phyloP scores from a whole-genome alignment of 73 alveolate genomes.

The Uronychia setigera region DNA sequence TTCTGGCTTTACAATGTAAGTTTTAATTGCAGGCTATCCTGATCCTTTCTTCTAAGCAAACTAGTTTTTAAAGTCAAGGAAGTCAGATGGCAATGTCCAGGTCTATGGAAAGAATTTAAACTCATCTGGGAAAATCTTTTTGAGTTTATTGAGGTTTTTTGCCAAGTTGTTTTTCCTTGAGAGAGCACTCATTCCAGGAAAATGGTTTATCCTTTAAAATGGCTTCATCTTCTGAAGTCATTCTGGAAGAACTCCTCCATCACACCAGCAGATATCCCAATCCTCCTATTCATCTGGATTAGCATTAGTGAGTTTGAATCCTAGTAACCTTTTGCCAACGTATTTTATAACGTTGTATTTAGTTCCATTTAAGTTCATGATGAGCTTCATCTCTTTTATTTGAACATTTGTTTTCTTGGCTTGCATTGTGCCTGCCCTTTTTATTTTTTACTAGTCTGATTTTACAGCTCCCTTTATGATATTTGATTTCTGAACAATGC shows the following conservation, averaged over 20 bases:
- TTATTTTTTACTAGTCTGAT: not conserved
- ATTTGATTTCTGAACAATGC: not conserved
- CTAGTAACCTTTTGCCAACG: not conserved
- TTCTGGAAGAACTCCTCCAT: slow-evolving; percentile 1
- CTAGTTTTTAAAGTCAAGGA: slow-evolving; percentile 9
- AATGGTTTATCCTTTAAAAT: slow-evolving; percentile 1
- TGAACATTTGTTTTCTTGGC: not conserved
- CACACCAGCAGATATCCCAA: slow-evolving; percentile 7
- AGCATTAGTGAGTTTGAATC: not conserved
- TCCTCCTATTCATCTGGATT: not conserved
- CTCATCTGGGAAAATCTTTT: slow-evolving; percentile 7
- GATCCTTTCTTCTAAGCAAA: not conserved
- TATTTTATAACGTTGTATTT: not conserved
- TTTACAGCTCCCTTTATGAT: not conserved
- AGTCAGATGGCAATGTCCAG: slow-evolving; percentile 9
- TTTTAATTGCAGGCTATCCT: slow-evolving; percentile 16
- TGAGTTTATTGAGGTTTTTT: not conserved
- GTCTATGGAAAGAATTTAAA: slow-evolving; percentile 16
- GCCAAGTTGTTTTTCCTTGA: slow-evolving; percentile 12
- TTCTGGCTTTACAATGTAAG: slow-evolving; percentile 80
- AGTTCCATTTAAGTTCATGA: not conserved
- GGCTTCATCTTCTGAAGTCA: slow-evolving; percentile 2
- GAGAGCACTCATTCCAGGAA: slow-evolving; percentile 17
- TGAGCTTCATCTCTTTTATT: not conserved
- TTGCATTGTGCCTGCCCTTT: not conserved